A percentile compares a stretch with the other conserved stretches of the same genome.
Evolutionary conservation across 1,284 basidiomycete species (phyloP).

Genomic region (Cutaneotrichosporon daszewskae): DNA sequence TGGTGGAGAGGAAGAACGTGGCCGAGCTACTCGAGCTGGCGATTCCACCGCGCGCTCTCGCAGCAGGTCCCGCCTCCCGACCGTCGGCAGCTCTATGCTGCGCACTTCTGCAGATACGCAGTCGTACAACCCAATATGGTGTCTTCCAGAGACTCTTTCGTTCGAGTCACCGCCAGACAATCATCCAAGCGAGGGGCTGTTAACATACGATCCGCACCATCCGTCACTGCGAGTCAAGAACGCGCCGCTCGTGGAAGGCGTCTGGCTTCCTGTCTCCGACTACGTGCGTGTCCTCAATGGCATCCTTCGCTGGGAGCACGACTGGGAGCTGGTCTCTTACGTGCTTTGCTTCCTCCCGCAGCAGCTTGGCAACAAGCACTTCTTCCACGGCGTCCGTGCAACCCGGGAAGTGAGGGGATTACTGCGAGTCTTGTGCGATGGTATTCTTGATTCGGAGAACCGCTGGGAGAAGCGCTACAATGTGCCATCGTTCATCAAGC

Average conservation of each 20-base stretch:
- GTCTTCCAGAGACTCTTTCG: slow-evolving; percentile 64
- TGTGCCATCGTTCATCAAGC: slow-evolving; percentile 52
- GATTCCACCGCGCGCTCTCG: slow-evolving; percentile 51
- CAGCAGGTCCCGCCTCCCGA: slow-evolving; percentile 69
- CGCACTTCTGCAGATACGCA: slow-evolving; percentile 23
- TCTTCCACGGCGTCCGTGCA: slow-evolving; percentile 86
- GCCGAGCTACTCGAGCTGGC: slow-evolving; percentile 18
- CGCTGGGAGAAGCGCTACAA: slow-evolving; percentile 46
- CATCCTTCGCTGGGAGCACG: slow-evolving; percentile 68
- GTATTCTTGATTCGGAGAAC: slow-evolving; percentile 24
- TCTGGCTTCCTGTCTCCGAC: slow-evolving; percentile 70
- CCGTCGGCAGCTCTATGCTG: slow-evolving; percentile 17
- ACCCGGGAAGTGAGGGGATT: slow-evolving; percentile 61
- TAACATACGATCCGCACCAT: slow-evolving; percentile 62
- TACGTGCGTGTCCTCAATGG: slow-evolving; percentile 66
- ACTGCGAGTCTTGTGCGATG: slow-evolving; percentile 62
- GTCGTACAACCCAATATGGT: slow-evolving; percentile 64
- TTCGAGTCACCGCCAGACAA: slow-evolving; percentile 64
- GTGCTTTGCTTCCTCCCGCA: slow-evolving; percentile 83
- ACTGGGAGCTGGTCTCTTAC: slow-evolving; percentile 94
- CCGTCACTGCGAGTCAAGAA: slow-evolving; percentile 49
- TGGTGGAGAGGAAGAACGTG: slow-evolving; percentile 30
- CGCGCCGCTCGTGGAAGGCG: slow-evolving; percentile 49
- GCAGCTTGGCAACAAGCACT: slow-evolving; percentile 91
- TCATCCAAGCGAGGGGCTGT: slow-evolving; percentile 64